Base-by-base conservation (phyloP, 106 monocot genomes). In the Acanthochlamys bracteata region DNA sequence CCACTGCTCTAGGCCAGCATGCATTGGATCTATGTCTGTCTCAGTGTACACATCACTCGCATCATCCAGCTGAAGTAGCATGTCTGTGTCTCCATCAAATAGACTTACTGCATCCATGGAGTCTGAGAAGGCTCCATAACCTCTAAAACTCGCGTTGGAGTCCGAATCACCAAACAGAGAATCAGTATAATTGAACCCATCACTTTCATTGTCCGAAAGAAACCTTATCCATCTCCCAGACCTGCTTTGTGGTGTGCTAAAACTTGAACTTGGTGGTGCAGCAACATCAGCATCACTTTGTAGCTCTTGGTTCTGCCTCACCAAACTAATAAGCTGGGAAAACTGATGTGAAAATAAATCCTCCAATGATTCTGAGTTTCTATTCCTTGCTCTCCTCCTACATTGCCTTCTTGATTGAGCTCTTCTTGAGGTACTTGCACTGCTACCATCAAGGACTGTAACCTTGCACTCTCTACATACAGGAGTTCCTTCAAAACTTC, bases 11-110 rank as follows among this genome's bases (percentile, higher is more conserved):
- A 90, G 39, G 43, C 82, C 82, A 47, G 85, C 77, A 71, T 85
- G 73, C 96, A 96, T 96, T 17, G 88, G 96, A 64, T 91, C 88
- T 58, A 96, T 84, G 60, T 85, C 90, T 4, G 75, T 85, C 51
- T 84, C 82, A 25, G 70, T 73, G 57, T 65, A 62, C 2, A 56
- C 51, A 61, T 67, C 68, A 51, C 74, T 81, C 49, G 63, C 86
- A 55, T 70, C 53, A 7, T 89, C 85, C 24, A 70, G 66, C 47
- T 65, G 83, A 59, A 70, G 42, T 24, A 73, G 70, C 39, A 72
- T 64, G 40, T 80, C 53, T 19, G 53, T 17, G 53, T 54, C 84
- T 58, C 66, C 65, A 43, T 74, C 80, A 0, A 74, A 0, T 15
- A 70, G 42, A 69, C 75, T 73, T 42, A 69, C 69, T 13, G 59